phyloP scores from a whole-genome alignment of 2,329 filamentous ascomycete species.

The Cladorrhinum sp. region DNA sequence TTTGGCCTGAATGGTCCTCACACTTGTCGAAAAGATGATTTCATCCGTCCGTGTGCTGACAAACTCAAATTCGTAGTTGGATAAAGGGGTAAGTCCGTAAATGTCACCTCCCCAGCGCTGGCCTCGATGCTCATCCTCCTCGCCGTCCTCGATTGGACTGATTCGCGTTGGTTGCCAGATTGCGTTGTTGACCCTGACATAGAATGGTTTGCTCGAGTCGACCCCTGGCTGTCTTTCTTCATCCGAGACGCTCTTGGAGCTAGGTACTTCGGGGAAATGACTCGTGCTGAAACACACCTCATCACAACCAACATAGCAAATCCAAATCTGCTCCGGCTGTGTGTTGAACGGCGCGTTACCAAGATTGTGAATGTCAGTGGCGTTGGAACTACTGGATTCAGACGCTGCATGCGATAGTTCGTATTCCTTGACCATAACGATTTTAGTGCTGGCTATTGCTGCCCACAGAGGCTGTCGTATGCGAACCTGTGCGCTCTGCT shows the following conservation, averaged over 20 bases:
- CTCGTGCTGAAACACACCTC: constrained; percentile 75
- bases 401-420: constrained; percentile 75
- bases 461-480: constrained; percentile 93
- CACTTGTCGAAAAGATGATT: constrained; percentile 68
- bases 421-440: constrained; percentile 90
- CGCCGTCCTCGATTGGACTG: constrained; percentile 43
- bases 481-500: constrained; percentile 86
- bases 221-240: constrained; percentile 48
- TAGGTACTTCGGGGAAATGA: constrained; percentile 49
- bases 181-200: constrained; percentile 73
- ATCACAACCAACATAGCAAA: constrained; percentile 74
- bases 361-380: constrained; percentile 73
- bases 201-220: constrained; percentile 72
- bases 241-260: constrained; percentile 37
- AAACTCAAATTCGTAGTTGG: constrained; percentile 77
- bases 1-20: constrained; percentile 60
- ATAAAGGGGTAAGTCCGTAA: constrained; percentile 66
- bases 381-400: constrained; percentile 70
- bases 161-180: constrained; percentile 78
- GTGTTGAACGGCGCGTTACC: constrained; percentile 71
- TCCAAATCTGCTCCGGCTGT: constrained; percentile 73
- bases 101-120: constrained; percentile 68
- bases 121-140: constrained; percentile 38
- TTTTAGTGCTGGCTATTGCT: constrained; percentile 91
- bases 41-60: constrained; percentile 64